Evolutionary conservation across 805 yeast species (phyloP).

Genomic region (Kodamaea leandrae): DNA sequence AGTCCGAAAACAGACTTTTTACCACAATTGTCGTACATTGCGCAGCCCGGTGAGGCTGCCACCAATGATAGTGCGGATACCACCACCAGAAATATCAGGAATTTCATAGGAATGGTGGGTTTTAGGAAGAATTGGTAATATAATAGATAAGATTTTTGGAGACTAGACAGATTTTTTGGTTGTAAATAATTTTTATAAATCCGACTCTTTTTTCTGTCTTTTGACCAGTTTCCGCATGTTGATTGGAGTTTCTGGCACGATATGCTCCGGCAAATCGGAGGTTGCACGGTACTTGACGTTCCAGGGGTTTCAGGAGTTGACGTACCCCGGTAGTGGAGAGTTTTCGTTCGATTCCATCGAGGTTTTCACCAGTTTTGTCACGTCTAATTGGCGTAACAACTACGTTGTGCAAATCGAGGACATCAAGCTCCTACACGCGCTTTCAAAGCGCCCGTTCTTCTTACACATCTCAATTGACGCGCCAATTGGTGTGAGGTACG

Average conservation of each 20-base stretch:
- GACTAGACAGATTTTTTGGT: no score
- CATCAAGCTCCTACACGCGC: conserved; percentile 40
- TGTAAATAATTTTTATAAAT: no score
- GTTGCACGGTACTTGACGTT: conserved; percentile 55
- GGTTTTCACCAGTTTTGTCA: conserved; percentile 57
- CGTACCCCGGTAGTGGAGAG: no score
- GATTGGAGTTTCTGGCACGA: conserved; percentile 71
- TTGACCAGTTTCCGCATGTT: no score
- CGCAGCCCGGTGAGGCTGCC: conserved; percentile 29
- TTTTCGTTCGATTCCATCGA: conserved; percentile 12
- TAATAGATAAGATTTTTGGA: no score
- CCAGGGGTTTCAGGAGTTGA: conserved; percentile 46
- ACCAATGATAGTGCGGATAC: background rate
- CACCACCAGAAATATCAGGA: background rate
- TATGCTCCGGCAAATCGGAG: conserved; percentile 64
- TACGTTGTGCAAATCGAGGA: conserved; percentile 56
- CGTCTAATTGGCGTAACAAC: conserved; percentile 61
- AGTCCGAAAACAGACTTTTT: conserved; percentile 75
- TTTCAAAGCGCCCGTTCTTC: conserved; percentile 77
- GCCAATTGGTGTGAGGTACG: conserved; percentile 51
- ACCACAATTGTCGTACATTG: conserved; percentile 70
- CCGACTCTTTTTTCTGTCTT: no score
- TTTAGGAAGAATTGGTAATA: no score
- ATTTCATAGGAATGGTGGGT: no score
- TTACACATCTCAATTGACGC: conserved; percentile 78